Percentiles rank a stretch among this genome's conserved stretches.
Evolutionary conservation across 108 stramenopile genomes (phyloP).

Genomic region (Chaetoceros muelleri): DNA sequence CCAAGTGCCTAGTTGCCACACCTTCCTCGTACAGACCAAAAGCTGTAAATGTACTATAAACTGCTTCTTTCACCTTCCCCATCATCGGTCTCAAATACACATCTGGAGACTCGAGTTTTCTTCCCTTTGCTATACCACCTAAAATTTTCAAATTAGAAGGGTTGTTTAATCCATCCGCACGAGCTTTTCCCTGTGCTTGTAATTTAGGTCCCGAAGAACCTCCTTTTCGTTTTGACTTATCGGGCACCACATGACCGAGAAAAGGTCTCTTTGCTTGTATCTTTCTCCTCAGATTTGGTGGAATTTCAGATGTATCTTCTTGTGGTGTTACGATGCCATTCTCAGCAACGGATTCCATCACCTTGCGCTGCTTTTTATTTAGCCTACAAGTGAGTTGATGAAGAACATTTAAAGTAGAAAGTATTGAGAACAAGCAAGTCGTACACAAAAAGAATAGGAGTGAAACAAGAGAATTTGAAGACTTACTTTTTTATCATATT

Average conservation of each 20-base stretch:
- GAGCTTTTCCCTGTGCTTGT: conserved; percentile 64
- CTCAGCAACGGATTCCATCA: neutral
- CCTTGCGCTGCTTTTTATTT: neutral
- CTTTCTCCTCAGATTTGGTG: conserved; percentile 64
- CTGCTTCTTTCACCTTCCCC: conserved; percentile 94
- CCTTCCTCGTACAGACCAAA: conserved; percentile 78
- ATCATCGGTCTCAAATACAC: conserved; percentile 98
- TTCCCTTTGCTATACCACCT: conserved; percentile 67
- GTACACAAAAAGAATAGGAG: no score
- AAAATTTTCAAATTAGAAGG: conserved; percentile 69
- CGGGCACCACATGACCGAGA: conserved; percentile 67
- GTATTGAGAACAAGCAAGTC: no score
- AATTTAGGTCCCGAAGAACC: conserved; percentile 47
- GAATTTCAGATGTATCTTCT: conserved; percentile 13
- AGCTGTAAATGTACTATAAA: conserved; percentile 78
- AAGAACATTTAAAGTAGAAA: no score
- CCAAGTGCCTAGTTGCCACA: conserved; percentile 56
- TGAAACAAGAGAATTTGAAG: no score
- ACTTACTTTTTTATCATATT: no score
- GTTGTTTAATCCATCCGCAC: conserved; percentile 58
- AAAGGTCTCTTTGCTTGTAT: conserved; percentile 56
- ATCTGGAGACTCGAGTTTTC: conserved; percentile 74
- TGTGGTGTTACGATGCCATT: neutral
- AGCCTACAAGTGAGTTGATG: neutral
- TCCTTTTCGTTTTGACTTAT: conserved; percentile 20